Conservation (phyloP, 1,284 basidiomycete genomes). For the Naganishia sp. region DNA sequence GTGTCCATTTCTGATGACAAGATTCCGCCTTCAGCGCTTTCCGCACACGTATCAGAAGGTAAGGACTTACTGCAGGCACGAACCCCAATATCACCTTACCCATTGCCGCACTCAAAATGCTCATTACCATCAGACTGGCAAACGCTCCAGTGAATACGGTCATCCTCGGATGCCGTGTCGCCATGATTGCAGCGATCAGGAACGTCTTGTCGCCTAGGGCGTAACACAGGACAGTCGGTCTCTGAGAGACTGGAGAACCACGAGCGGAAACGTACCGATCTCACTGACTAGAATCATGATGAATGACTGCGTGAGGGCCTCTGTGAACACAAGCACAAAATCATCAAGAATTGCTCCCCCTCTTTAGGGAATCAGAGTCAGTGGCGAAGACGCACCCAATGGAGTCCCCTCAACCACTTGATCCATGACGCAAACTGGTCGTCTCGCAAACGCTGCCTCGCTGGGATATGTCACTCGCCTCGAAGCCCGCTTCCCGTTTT, state of each 20-base stretch:
- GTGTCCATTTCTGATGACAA: slow-evolving; percentile 28
- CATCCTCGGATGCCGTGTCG: slow-evolving; percentile 85
- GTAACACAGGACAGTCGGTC: neutral
- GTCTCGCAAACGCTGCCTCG: neutral
- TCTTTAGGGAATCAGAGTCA: too few species aligned
- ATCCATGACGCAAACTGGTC: neutral
- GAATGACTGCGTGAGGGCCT: slow-evolving; percentile 72
- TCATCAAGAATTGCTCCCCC: neutral
- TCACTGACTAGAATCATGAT: slow-evolving; percentile 86
- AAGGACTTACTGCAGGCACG: slow-evolving; percentile 63
- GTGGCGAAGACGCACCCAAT: neutral
- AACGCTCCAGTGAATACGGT: slow-evolving; percentile 90
- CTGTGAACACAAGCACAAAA: slow-evolving; percentile 32
- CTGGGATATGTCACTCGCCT: slow-evolving; percentile 1
- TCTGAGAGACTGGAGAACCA: too few species aligned
- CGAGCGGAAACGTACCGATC: slow-evolving; percentile 56
- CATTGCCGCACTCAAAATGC: slow-evolving; percentile 80
- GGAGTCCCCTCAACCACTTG: slow-evolving; percentile 26
- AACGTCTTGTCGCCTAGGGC: slow-evolving; percentile 93
- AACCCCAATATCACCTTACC: slow-evolving; percentile 81
- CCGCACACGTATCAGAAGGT: neutral
- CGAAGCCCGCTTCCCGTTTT: neutral
- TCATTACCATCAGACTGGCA: slow-evolving; percentile 86
- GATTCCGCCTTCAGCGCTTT: neutral
- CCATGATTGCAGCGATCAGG: slow-evolving; percentile 92